These are phyloP conservation scores for Usnea hakonensis DNA, from an alignment of 495 filamentous ascomycete genomes.

Conservation along the genomic window DNA sequence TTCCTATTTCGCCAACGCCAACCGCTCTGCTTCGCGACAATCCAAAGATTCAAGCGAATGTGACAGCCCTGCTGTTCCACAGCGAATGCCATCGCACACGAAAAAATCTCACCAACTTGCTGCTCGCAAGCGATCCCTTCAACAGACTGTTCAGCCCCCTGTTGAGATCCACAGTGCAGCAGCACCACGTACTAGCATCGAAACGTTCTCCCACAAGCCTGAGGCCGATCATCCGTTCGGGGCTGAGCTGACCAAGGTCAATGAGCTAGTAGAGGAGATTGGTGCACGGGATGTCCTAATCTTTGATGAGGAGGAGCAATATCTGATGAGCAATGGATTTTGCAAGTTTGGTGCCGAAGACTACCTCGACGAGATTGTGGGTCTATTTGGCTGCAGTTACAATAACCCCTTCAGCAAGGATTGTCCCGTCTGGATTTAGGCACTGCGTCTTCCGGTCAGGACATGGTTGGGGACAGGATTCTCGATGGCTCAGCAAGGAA, in stretches of 20 bases:
- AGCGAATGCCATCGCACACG: conserved; percentile 73
- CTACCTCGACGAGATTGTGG: conserved; percentile 75
- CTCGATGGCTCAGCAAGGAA: conserved; percentile 16
- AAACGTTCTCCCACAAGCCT: conserved; percentile 36
- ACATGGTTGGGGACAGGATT: conserved; percentile 23
- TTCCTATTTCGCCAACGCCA: conserved; percentile 61
- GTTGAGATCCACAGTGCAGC: conserved; percentile 29
- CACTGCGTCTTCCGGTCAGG: neutral
- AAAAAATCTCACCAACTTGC: conserved; percentile 65
- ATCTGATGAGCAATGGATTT: conserved; percentile 57
- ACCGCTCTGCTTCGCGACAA: conserved; percentile 29
- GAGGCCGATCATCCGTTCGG: conserved; percentile 42
- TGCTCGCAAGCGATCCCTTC: conserved; percentile 55
- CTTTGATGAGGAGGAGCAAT: conserved; percentile 63
- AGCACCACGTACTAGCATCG: conserved; percentile 34
- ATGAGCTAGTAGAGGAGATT: conserved; percentile 77
- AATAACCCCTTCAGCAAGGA: conserved; percentile 40
- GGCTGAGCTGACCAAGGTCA: conserved; percentile 45
- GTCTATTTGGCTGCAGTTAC: conserved; percentile 50
- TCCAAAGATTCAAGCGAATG: conserved; percentile 34
- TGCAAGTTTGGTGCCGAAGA: conserved; percentile 70
- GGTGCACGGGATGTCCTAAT: conserved; percentile 47
- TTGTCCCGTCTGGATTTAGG: conserved; percentile 39
- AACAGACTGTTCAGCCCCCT: conserved; percentile 40
- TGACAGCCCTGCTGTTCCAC: conserved; percentile 59